Conservation (phyloP, 2,329 filamentous ascomycete species). For the Cladosporium sp. region DNA sequence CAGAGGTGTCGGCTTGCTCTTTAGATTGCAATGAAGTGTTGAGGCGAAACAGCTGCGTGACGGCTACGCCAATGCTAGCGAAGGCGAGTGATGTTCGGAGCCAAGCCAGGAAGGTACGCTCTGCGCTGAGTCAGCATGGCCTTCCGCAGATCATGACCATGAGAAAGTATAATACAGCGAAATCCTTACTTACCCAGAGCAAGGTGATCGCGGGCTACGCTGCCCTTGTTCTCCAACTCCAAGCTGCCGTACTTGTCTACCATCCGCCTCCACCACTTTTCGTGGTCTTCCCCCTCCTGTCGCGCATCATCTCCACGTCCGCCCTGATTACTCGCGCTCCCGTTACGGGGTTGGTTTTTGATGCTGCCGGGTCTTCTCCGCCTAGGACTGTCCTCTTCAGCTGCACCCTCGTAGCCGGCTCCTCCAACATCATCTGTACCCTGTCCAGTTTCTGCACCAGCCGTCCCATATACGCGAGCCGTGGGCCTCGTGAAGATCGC, state of each 20-base stretch:
- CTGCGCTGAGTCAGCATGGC: conserved; percentile 46
- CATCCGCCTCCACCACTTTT: conserved; percentile 56
- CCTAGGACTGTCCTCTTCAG: conserved; percentile 25
- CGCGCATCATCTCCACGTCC: neutral
- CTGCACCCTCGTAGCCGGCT: conserved; percentile 28
- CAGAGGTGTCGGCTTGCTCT: conserved; percentile 20
- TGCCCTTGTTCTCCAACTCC: conserved; percentile 83
- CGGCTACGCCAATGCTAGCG: conserved; percentile 77
- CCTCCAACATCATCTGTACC: conserved; percentile 23
- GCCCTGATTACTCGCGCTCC: conserved; percentile 11
- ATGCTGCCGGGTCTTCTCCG: conserved; percentile 21
- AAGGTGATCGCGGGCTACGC: conserved; percentile 78
- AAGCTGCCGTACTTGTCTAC: conserved; percentile 65
- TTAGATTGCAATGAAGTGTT: conserved; percentile 62
- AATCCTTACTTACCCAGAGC: conserved; percentile 64
- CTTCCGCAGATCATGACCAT: neutral
- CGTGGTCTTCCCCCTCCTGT: conserved; percentile 30
- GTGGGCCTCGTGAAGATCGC: conserved; percentile 38
- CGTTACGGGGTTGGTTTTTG: conserved; percentile 26
- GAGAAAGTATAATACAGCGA: neutral
- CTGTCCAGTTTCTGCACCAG: neutral
- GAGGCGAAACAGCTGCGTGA: conserved; percentile 82
- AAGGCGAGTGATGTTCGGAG: conserved; percentile 79
- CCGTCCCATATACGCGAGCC: neutral
- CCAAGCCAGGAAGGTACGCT: conserved; percentile 85